A percentile compares a stretch with the other conserved stretches of the same genome.
These are phyloP conservation scores for Zalaria obscura DNA, from an alignment of 2,329 filamentous ascomycete genomes.

Conservation along the genomic window DNA sequence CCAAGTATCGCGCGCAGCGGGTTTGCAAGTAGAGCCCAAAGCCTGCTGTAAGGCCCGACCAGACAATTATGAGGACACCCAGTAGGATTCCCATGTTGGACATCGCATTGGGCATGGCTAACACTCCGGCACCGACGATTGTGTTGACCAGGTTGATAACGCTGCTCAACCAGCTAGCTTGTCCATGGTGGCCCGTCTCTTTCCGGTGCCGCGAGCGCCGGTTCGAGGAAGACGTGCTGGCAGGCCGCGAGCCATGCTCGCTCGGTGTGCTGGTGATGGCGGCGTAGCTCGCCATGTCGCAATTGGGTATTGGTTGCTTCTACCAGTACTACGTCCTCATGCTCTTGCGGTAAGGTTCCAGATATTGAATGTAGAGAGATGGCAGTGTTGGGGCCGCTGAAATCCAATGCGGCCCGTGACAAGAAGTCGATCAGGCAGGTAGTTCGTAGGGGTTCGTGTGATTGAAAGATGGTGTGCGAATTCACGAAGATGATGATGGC, in stretches of 20 bases:
- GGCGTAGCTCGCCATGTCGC: conserved; percentile 31
- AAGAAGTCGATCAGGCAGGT: too few species aligned
- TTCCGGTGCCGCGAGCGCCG: conserved; percentile 50
- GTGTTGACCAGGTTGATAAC: conserved; percentile 94
- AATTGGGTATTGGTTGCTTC: background rate
- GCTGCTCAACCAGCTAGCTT: conserved; percentile 80
- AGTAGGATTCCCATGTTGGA: conserved; percentile 90
- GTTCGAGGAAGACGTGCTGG: conserved; percentile 24
- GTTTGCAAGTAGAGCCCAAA: conserved; percentile 94
- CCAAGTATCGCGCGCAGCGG: conserved; percentile 82
- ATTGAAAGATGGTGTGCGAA: too few species aligned
- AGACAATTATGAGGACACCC: conserved; percentile 71
- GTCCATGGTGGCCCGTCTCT: conserved; percentile 52
- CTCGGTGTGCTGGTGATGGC: conserved; percentile 25
- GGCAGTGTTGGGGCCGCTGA: too few species aligned
- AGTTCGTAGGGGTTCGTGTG: too few species aligned
- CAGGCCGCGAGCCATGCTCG: conserved; percentile 25
- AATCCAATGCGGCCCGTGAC: too few species aligned
- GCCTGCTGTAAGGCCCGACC: conserved; percentile 77
- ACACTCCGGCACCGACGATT: conserved; percentile 85
- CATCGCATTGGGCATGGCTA: conserved; percentile 91
- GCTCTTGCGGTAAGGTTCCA: too few species aligned
- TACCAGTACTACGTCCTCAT: too few species aligned
- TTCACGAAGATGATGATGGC: too few species aligned
- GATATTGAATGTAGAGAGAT: too few species aligned